Conservation (phyloP, 768 basidiomycete species). For the Termitomyces eurrhizus region DNA sequence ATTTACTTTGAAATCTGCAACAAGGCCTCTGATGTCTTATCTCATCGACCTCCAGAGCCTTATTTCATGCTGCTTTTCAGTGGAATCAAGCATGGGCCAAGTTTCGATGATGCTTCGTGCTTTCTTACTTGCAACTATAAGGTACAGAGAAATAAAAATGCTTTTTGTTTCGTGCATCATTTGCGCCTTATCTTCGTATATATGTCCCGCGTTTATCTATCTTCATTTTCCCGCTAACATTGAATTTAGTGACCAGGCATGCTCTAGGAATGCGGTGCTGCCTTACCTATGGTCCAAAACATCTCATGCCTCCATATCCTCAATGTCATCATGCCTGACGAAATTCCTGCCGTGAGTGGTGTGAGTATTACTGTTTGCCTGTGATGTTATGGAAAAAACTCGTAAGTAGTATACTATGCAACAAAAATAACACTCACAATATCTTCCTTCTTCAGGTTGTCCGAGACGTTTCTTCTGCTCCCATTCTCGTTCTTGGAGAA, state of each 20-base stretch:
- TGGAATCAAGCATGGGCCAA: no score
- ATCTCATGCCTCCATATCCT: neutral
- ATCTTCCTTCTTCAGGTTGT: neutral
- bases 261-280: no score
- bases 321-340: neutral
- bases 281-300: neutral
- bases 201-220: no score
- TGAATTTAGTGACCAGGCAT: neutral
- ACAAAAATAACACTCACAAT: neutral
- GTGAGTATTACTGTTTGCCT: neutral
- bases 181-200: no score
- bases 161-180: no score
- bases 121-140: no score
- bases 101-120: no score
- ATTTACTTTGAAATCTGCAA: no score
- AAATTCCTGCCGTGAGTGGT: neutral
- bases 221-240: neutral
- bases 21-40: no score
- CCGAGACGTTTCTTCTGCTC: neutral
- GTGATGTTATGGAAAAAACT: neutral
- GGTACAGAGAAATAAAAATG: no score
- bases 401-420: neutral
- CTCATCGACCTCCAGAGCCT: no score
- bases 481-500: neutral
- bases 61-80: no score